Conservation (phyloP, 371 early-diverging fungal genomes). For the Ordospora colligata region DNA sequence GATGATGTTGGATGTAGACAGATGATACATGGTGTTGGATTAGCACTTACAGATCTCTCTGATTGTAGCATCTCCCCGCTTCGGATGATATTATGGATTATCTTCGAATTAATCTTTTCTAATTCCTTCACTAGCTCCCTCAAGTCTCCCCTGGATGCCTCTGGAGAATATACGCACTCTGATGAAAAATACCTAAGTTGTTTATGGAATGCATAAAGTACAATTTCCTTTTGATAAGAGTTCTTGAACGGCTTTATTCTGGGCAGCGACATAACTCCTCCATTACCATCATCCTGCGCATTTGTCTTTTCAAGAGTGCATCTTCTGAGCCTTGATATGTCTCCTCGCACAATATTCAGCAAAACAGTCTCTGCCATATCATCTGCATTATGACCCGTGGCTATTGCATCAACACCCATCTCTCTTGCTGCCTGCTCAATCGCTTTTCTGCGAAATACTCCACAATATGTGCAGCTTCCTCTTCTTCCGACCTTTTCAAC, state of each 20-base stretch:
- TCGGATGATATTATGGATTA: conserved; percentile 70
- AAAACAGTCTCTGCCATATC: conserved; percentile 98
- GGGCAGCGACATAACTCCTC: conserved; percentile 52
- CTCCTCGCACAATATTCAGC: conserved; percentile 95
- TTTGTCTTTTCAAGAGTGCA: conserved; percentile 82
- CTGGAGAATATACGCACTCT: conserved; percentile 96
- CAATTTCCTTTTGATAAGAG: conserved; percentile 98
- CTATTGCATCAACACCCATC: conserved; percentile 81
- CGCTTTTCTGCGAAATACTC: conserved; percentile 93
- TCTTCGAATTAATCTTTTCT: conserved; percentile 76
- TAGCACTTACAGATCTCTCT: neutral
- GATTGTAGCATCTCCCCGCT: conserved; percentile 26
- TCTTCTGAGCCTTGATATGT: conserved; percentile 76
- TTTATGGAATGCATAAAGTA: conserved; percentile 96
- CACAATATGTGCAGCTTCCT: conserved; percentile 97
- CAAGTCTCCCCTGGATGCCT: conserved; percentile 89
- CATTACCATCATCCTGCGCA: conserved; percentile 60
- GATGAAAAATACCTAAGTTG: conserved; percentile 95
- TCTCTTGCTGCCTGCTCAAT: conserved; percentile 84
- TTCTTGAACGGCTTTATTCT: conserved; percentile 95
- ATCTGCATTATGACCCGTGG: conserved; percentile 98
- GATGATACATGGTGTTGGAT: conserved; percentile 1
- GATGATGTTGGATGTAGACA: conserved; percentile 43
- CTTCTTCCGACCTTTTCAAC: conserved; percentile 76
- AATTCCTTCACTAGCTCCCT: conserved; percentile 87